Conservation (phyloP, 345 rosid genomes). For the Arabis alpina region DNA sequence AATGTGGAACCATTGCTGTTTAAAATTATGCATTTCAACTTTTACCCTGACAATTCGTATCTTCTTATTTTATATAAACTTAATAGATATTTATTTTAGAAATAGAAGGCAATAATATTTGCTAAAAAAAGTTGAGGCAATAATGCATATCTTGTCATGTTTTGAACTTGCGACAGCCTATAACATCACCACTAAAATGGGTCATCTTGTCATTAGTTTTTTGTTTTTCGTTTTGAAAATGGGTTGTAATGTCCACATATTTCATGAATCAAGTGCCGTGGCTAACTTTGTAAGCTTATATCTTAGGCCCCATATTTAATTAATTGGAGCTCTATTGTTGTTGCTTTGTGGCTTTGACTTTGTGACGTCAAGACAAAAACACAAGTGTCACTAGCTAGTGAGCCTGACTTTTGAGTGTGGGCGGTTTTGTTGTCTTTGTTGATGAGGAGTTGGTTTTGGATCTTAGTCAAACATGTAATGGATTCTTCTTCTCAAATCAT, state of each 20-base stretch:
- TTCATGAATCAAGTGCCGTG: constrained; percentile 29
- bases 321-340: constrained; percentile 47
- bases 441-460: constrained; percentile 18
- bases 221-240: background rate
- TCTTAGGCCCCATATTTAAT: constrained; percentile 32
- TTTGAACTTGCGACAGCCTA: constrained; percentile 26
- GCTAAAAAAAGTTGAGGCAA: constrained; percentile 10
- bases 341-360: constrained; percentile 72
- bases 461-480: constrained; percentile 1
- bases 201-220: constrained; percentile 20
- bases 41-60: too few relatives aligned
- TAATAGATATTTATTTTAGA: background rate
- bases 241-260: constrained; percentile 22
- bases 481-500: constrained; percentile 13
- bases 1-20: too few relatives aligned
- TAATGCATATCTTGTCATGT: constrained; percentile 32
- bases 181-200: constrained; percentile 29
- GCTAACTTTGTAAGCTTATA: constrained; percentile 27
- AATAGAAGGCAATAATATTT: constrained; percentile 23
- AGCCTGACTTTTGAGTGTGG: constrained; percentile 67
- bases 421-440: constrained; percentile 46
- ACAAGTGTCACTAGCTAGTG: constrained; percentile 18
- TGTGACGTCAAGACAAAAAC: constrained; percentile 34
- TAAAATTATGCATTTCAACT: too few relatives aligned
- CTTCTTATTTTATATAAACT: too few relatives aligned